These are phyloP conservation scores for Myrmaecium sp. DNA, from an alignment of 2,329 filamentous ascomycete genomes.

Conservation along the genomic window DNA sequence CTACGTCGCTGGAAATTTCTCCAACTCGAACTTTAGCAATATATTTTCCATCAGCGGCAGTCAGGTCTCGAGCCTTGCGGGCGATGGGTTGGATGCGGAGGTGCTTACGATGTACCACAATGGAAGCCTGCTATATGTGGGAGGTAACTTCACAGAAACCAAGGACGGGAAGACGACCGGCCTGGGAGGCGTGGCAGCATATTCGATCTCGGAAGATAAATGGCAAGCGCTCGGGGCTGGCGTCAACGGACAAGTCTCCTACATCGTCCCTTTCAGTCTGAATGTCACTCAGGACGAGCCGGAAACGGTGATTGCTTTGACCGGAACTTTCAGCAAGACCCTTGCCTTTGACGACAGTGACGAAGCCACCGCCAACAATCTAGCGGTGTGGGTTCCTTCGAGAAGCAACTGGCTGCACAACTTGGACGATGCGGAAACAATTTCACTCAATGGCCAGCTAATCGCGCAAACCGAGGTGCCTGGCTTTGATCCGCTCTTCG, in stretches of 20 bases:
- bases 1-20: constrained; percentile 77
- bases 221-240: constrained; percentile 76
- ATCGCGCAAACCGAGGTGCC: constrained; percentile 52
- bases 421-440: constrained; percentile 38
- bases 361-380: constrained; percentile 49
- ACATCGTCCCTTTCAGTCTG: constrained; percentile 59
- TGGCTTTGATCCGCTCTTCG: constrained; percentile 50
- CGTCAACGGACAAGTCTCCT: constrained; percentile 60
- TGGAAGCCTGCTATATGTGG: constrained; percentile 52
- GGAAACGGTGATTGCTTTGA: constrained; percentile 63
- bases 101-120: constrained; percentile 58
- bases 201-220: constrained; percentile 46
- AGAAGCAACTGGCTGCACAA: constrained; percentile 77
- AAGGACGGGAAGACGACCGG: constrained; percentile 42
- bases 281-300: constrained; percentile 54
- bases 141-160: constrained; percentile 69
- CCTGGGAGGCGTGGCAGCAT: constrained; percentile 61
- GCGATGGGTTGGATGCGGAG: constrained; percentile 61
- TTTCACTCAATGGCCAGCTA: constrained; percentile 55
- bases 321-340: constrained; percentile 61
- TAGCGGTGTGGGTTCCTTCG: constrained; percentile 86
- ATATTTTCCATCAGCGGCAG: constrained; percentile 56
- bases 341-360: constrained; percentile 47
- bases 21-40: constrained; percentile 46
- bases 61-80: constrained; percentile 44